Conservation (phyloP, 192 early-diverging fungal genomes). For the Podila epigama region DNA sequence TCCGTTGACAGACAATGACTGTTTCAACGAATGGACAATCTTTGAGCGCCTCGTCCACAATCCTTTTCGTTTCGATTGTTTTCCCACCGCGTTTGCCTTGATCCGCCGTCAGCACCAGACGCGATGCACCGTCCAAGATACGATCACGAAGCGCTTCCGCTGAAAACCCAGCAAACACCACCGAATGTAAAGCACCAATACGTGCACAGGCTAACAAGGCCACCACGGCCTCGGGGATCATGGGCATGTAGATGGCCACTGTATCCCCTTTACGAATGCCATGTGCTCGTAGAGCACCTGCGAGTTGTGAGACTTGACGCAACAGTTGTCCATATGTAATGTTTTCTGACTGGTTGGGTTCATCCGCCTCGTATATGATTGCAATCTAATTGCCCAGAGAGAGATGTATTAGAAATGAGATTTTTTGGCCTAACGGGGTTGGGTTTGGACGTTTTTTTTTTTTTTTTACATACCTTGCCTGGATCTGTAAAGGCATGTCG, state of each 20-base stretch:
- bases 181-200: conserved; percentile 90
- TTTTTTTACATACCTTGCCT: conserved; percentile 73
- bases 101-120: conserved; percentile 91
- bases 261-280: conserved; percentile 94
- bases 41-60: conserved; percentile 90
- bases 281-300: conserved; percentile 81
- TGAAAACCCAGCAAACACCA: conserved; percentile 98
- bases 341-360: conserved; percentile 77
- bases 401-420: too few species aligned
- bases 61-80: conserved; percentile 87
- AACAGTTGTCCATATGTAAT: conserved; percentile 89
- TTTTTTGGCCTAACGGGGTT: too few species aligned
- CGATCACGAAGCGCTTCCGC: conserved; percentile 93
- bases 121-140: conserved; percentile 82
- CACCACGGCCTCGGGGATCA: conserved; percentile 92
- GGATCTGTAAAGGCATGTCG: conserved; percentile 85
- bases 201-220: conserved; percentile 95
- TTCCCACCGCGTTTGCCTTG: conserved; percentile 94
- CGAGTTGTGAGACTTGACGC: conserved; percentile 79
- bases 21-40: conserved; percentile 79
- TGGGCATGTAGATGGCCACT: conserved; percentile 97
- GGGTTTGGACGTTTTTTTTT: too few species aligned
- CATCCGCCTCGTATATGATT: conserved; percentile 90
- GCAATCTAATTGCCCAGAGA: too few species aligned
- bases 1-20: conserved; percentile 90